These are phyloP conservation scores for Fomitopsis palustris DNA, from an alignment of 1,284 basidiomycete species.

Conservation along the genomic window DNA sequence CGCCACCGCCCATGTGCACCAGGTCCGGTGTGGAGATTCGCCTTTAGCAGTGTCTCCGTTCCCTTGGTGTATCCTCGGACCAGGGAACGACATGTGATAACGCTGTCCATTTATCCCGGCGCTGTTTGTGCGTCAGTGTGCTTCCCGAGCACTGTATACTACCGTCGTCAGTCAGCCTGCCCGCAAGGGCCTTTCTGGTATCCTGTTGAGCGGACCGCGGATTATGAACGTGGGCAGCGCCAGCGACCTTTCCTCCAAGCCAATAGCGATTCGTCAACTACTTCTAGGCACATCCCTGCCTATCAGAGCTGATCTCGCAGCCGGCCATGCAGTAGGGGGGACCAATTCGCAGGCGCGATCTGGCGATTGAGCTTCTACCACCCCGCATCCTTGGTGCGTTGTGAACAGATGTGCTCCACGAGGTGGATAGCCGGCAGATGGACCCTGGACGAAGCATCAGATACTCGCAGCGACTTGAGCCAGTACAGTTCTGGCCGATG, in stretches of 20 bases:
- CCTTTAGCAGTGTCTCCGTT: background rate
- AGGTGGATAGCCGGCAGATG: constrained; percentile 3
- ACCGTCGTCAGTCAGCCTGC: background rate
- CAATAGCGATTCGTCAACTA: background rate
- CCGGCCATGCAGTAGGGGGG: background rate
- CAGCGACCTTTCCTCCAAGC: background rate
- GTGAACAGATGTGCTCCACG: background rate
- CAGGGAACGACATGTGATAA: background rate
- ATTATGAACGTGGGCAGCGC: background rate
- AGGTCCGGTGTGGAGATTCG: background rate
- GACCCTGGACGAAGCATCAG: constrained; percentile 1
- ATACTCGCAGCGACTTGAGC: background rate
- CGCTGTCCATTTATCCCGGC: background rate
- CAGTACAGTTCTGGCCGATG: background rate
- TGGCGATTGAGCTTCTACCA: background rate
- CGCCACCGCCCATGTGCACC: background rate
- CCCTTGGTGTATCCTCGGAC: constrained; percentile 3
- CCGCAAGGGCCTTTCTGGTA: background rate
- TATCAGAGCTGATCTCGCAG: constrained; percentile 7
- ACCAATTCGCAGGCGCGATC: background rate
- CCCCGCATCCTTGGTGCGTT: background rate
- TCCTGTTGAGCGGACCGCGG: background rate
- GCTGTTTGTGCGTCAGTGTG: background rate
- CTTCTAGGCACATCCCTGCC: background rate
- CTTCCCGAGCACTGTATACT: background rate